A percentile compares a stretch with the other conserved stretches of the same genome.
Conservation (phyloP, 306 rosid species). For the Vicia sativa region DNA sequence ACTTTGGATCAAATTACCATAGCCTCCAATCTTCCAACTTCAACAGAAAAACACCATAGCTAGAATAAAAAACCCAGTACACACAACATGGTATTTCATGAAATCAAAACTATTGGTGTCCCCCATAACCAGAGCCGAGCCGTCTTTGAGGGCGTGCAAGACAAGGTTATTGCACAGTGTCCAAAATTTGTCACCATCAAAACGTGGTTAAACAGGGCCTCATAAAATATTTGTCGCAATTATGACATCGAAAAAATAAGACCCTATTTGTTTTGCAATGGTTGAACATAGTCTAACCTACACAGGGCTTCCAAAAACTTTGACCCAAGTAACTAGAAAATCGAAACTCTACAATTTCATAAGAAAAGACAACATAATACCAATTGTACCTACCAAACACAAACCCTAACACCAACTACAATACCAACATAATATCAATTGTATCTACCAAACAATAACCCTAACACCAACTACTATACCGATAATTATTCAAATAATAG, state of each 20-base stretch:
- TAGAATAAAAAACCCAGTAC: background rate
- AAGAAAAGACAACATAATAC: background rate
- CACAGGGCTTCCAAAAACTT: no score
- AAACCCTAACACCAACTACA: background rate
- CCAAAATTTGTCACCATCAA: no score
- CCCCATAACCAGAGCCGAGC: background rate
- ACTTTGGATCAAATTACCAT: conserved; percentile 8
- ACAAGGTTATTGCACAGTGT: no score
- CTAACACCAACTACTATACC: background rate
- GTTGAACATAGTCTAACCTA: no score
- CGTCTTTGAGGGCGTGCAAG: no score
- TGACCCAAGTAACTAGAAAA: no score
- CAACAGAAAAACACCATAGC: conserved; percentile 33
- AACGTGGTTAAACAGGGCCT: no score
- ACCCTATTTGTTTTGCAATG: no score
- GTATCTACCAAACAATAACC: background rate
- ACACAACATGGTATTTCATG: conserved; percentile 18
- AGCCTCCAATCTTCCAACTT: conserved; percentile 19
- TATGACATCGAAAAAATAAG: no score
- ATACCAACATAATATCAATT: background rate
- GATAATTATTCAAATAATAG: background rate
- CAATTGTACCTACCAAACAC: background rate
- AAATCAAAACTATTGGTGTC: background rate
- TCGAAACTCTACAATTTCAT: conserved; percentile 13
- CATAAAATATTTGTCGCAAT: no score